These are phyloP conservation scores for Neopestalotiopsis rosae DNA, from an alignment of 2,329 filamentous ascomycete species.

Conservation along the genomic window DNA sequence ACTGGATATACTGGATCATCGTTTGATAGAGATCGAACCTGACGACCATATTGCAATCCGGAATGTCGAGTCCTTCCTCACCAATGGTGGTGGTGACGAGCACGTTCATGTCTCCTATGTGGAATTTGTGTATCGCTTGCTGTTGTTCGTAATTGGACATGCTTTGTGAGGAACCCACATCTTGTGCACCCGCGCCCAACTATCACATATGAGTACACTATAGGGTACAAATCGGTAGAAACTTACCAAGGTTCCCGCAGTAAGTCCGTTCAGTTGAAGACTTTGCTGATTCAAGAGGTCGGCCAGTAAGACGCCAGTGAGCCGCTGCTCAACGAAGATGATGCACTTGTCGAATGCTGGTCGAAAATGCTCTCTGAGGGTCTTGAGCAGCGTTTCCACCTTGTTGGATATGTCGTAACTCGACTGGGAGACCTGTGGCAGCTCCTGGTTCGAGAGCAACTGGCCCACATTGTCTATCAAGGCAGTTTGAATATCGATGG, in stretches of 20 bases:
- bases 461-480: constrained; percentile 63
- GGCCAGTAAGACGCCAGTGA: constrained; percentile 76
- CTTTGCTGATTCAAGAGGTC: constrained; percentile 66
- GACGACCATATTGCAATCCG: constrained; percentile 70
- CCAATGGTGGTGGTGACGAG: constrained; percentile 71
- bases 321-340: constrained; percentile 81
- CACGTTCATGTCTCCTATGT: constrained; percentile 63
- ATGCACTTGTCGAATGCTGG: constrained; percentile 72
- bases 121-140: constrained; percentile 70
- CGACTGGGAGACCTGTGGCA: constrained; percentile 40
- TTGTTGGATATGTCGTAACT: constrained; percentile 70
- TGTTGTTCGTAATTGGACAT: constrained; percentile 78
- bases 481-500: constrained; percentile 28
- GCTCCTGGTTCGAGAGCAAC: constrained; percentile 58
- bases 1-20: constrained; percentile 95
- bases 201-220: constrained; percentile 26
- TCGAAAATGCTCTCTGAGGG: constrained; percentile 68
- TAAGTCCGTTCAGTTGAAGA: constrained; percentile 63
- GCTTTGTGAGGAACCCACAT: constrained; percentile 48
- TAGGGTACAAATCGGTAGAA: not conserved
- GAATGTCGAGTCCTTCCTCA: constrained; percentile 72
- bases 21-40: constrained; percentile 88
- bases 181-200: constrained; percentile 51
- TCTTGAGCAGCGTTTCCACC: constrained; percentile 64
- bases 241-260: constrained; percentile 60